Evolutionary conservation across 768 basidiomycete genomes (phyloP), one percentile per base, ranked within the genome.

Genomic region (Pleurotus cornucopiae): DNA sequence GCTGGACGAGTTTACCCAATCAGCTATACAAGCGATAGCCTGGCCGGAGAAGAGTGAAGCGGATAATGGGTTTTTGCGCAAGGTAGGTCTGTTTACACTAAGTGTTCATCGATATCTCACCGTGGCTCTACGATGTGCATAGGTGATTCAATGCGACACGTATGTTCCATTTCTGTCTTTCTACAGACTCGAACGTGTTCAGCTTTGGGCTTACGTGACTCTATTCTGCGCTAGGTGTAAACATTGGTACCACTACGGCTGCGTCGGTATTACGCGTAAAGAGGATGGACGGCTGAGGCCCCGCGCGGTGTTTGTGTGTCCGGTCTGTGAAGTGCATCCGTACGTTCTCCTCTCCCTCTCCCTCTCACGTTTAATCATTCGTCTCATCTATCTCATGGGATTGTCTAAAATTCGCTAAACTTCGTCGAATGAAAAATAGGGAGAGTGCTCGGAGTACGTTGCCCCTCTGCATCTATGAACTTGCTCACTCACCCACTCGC

Each of bases 201-300:
- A 21, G 18, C 6, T 41, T 43, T 37, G 30, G 38, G 40, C 9
- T 34, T 5, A 38, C 20, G 5, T 12, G 46, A 12, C 43, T 40
- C 48, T 25, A 3, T 21, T 26, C 79, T 77, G 4, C 80, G 77
- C 53, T 64, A 69, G 1, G 46, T 59, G 54, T 80, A 23, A 20
- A 2, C 21, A 18, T 14, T 58, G 81, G 81, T 82, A 77, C 55
- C 81, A 83, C 54, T 78, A 75, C 54, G 81, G 77, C 5, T 83
- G 81, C 55, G 73, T 75, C 23, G 80, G 74, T 13, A 65, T 82
- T 39, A 54, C 47, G 11, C 44, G 39, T 20, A 53, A 64, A 2
- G 65, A 61, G 0, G 80, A 83, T 58, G 54, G 63, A 1, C 68
- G 77, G n/a, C 55, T 77, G 25, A 64, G 67, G 38, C 60, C 60